phyloP scores from a whole-genome alignment of 257 asterid species.

The Solanum pennellii region DNA sequence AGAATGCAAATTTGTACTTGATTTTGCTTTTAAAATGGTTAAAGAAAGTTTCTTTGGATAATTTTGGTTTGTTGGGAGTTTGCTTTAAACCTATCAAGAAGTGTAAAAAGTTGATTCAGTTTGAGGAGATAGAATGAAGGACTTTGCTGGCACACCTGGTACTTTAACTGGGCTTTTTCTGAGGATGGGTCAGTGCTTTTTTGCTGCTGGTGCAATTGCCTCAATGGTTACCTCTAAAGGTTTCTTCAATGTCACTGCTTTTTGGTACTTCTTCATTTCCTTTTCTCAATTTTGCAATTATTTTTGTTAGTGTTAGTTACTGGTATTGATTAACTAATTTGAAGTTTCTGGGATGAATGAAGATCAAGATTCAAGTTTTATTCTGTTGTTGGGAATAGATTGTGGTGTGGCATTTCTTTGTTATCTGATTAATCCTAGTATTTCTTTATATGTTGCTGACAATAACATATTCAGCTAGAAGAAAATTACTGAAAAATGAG shows the following conservation, averaged over 20 bases:
- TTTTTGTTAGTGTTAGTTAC: neutral
- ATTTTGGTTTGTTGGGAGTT: neutral
- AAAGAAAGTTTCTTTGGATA: neutral
- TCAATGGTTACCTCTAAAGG: constrained; percentile 25
- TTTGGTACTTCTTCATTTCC: constrained; percentile 27
- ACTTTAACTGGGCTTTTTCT: constrained; percentile 29
- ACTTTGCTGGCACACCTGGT: constrained; percentile 48
- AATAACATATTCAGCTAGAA: neutral
- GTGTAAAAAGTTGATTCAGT: neutral
- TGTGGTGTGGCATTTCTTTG: neutral
- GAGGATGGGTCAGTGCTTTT: constrained; percentile 31
- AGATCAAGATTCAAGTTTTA: neutral
- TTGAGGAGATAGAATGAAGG: constrained; percentile 21
- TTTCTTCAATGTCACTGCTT: constrained; percentile 45
- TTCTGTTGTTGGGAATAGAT: neutral
- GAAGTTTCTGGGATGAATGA: neutral
- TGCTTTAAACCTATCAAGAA: neutral
- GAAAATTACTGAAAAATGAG: neutral
- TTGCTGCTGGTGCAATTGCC: constrained; percentile 44
- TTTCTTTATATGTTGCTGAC: neutral
- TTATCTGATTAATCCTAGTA: neutral
- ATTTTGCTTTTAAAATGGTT: neutral
- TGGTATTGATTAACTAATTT: neutral
- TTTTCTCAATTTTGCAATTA: neutral
- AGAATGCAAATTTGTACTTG: neutral